Percentiles rank a stretch among this genome's conserved stretches.
Conservation (phyloP, 2,329 filamentous ascomycete species). For the Trichoderma oligosporum region DNA sequence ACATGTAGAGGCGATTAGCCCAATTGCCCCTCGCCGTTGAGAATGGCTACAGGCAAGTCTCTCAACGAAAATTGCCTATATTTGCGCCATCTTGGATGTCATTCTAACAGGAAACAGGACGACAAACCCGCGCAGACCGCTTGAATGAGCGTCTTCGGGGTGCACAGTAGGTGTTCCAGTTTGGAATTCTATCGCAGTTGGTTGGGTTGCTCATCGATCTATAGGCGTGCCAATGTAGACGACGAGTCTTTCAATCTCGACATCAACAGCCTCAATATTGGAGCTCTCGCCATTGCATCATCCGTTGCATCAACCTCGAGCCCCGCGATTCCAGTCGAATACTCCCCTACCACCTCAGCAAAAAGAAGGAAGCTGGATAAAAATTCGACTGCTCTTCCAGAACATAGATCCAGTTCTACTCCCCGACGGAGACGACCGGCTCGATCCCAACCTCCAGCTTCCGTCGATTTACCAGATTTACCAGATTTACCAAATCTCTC, state of each 20-base stretch:
- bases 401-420: slow-evolving; percentile 16
- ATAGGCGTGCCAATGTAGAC: slow-evolving; percentile 53
- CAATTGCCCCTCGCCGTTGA: slow-evolving; percentile 8
- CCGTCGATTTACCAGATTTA: slow-evolving; percentile 30
- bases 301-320: slow-evolving; percentile 29
- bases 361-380: slow-evolving; percentile 42
- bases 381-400: slow-evolving; percentile 6
- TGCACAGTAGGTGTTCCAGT: slow-evolving; percentile 49
- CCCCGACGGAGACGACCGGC: slow-evolving; percentile 23
- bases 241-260: slow-evolving; percentile 56
- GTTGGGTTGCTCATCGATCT: slow-evolving; percentile 7
- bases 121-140: slow-evolving; percentile 56
- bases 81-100: not conserved
- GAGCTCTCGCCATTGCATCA: slow-evolving; percentile 21
- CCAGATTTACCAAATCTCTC: slow-evolving; percentile 33
- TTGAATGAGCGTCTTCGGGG: slow-evolving; percentile 63
- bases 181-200: not conserved
- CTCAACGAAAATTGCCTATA: not conserved
- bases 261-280: slow-evolving; percentile 40
- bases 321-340: slow-evolving; percentile 19
- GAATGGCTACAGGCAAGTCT: slow-evolving; percentile 37
- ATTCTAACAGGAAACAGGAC: slow-evolving; percentile 25
- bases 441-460: slow-evolving; percentile 23
- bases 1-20: slow-evolving; percentile 14
- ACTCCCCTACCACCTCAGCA: slow-evolving; percentile 46